Evolutionary conservation across 768 basidiomycete genomes (phyloP).

Genomic region (Leucocoprinus birnbaumii): DNA sequence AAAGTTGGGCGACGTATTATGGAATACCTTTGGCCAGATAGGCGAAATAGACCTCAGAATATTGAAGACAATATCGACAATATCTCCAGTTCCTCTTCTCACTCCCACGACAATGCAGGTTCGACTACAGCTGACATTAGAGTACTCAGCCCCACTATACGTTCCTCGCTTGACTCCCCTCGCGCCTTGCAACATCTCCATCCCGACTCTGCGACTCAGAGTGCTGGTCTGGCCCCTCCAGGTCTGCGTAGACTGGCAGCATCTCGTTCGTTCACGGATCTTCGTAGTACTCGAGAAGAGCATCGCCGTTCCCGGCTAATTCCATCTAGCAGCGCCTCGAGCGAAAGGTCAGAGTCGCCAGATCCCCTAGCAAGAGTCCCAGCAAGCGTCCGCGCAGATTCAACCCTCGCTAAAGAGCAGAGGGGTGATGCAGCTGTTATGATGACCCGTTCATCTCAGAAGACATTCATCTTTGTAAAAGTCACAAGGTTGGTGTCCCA

Average conservation of each 20-base stretch:
- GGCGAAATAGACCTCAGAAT: constrained; percentile 34
- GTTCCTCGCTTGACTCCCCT: constrained; percentile 54
- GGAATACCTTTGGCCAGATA: constrained; percentile 84
- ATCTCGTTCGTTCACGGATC: constrained; percentile 71
- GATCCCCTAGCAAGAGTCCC: not conserved
- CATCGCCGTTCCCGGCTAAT: constrained; percentile 24
- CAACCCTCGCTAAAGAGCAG: not conserved
- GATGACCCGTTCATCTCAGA: constrained; percentile 77
- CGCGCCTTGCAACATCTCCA: constrained; percentile 26
- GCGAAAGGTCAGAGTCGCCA: not conserved
- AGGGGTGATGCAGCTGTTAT: constrained; percentile 69
- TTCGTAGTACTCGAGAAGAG: constrained; percentile 44
- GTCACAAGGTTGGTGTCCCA: constrained; percentile 55
- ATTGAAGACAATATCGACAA: constrained; percentile 17
- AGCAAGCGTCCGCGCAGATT: not conserved
- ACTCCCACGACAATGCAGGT: constrained; percentile 15
- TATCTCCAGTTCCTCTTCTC: constrained; percentile 16
- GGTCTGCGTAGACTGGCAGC: constrained; percentile 49
- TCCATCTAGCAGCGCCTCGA: not conserved
- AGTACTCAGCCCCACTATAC: constrained; percentile 23
- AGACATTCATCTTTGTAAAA: constrained; percentile 79
- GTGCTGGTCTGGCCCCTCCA: constrained; percentile 23
- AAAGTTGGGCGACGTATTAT: constrained; percentile 76
- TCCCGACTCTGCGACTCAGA: constrained; percentile 1
- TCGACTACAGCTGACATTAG: constrained; percentile 16